phyloP scores from a whole-genome alignment of 2,329 filamentous ascomycete species.

The Exserohilum rostratum region DNA sequence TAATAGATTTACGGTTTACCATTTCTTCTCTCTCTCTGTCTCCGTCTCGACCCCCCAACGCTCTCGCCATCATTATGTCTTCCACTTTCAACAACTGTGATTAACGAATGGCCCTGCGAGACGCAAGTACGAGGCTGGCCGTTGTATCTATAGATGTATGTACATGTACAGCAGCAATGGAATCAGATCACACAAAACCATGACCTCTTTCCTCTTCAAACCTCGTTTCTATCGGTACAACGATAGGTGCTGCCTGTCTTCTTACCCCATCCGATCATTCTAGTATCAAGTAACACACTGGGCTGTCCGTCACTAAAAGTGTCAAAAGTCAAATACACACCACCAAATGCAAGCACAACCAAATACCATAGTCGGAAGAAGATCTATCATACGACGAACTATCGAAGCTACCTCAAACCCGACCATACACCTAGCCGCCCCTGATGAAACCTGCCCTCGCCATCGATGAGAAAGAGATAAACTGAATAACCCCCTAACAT shows the following conservation, averaged over 20 bases:
- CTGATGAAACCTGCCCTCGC: slow-evolving; percentile 28
- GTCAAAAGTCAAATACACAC: background rate
- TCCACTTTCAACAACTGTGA: background rate
- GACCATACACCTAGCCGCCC: slow-evolving; percentile 26
- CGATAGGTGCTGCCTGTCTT: too few species aligned
- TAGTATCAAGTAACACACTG: background rate
- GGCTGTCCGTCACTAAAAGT: background rate
- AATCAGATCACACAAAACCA: background rate
- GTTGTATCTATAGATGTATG: slow-evolving; percentile 39
- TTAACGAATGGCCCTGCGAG: background rate
- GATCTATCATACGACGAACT: slow-evolving; percentile 33
- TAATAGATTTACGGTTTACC: slow-evolving; percentile 35
- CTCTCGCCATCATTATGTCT: background rate
- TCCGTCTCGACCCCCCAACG: too few species aligned
- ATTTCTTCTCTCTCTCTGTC: background rate
- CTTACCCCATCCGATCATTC: too few species aligned
- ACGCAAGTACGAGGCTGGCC: background rate
- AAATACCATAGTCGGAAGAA: slow-evolving; percentile 13
- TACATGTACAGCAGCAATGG: slow-evolving; percentile 30
- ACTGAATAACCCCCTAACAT: slow-evolving; percentile 35
- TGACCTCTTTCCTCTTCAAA: too few species aligned
- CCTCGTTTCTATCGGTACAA: too few species aligned
- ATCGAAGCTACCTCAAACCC: slow-evolving; percentile 36
- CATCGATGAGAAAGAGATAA: slow-evolving; percentile 36
- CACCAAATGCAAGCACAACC: background rate